phyloP scores from a whole-genome alignment of 768 basidiomycete species.

The Termitomyces sp. region DNA sequence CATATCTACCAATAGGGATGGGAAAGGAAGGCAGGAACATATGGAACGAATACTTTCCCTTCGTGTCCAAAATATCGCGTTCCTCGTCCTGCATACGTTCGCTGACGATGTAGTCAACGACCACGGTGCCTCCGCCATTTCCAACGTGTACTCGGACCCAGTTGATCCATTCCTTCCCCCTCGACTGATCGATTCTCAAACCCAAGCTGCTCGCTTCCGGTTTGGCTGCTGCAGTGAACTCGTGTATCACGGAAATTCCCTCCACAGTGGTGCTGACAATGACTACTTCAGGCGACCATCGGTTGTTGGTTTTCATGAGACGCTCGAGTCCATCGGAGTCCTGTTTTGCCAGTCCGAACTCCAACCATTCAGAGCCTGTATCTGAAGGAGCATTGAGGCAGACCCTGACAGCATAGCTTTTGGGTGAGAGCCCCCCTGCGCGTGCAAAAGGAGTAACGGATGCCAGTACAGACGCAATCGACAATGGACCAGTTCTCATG shows the following conservation, averaged over 20 bases:
- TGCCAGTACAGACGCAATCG: slow-evolving; percentile 54
- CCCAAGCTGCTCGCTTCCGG: slow-evolving; percentile 27
- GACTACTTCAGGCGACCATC: slow-evolving; percentile 38
- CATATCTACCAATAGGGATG: slow-evolving; percentile 60
- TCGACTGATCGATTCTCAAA: slow-evolving; percentile 46
- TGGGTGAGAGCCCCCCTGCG: slow-evolving; percentile 23
- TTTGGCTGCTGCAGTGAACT: slow-evolving; percentile 39
- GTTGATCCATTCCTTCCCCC: slow-evolving; percentile 52
- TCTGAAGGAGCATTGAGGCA: slow-evolving; percentile 50
- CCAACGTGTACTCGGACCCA: slow-evolving; percentile 63
- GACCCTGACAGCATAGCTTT: slow-evolving; percentile 56
- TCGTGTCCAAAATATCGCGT: slow-evolving; percentile 32
- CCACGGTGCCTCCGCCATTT: slow-evolving; percentile 40
- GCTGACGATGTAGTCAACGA: slow-evolving; percentile 66
- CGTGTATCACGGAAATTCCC: slow-evolving; percentile 57
- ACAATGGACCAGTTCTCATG: slow-evolving; percentile 48
- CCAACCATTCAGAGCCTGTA: slow-evolving; percentile 64
- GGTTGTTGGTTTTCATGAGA: slow-evolving; percentile 7
- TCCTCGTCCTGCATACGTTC: slow-evolving; percentile 14
- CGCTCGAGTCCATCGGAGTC: slow-evolving; percentile 14
- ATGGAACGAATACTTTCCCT: slow-evolving; percentile 27
- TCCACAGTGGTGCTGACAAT: slow-evolving; percentile 58
- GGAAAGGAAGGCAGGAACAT: slow-evolving; percentile 68
- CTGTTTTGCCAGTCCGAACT: slow-evolving; percentile 64
- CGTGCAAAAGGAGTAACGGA: slow-evolving; percentile 46